phyloP scores from a whole-genome alignment of 345 rosid genomes.

The Populus simonii region DNA sequence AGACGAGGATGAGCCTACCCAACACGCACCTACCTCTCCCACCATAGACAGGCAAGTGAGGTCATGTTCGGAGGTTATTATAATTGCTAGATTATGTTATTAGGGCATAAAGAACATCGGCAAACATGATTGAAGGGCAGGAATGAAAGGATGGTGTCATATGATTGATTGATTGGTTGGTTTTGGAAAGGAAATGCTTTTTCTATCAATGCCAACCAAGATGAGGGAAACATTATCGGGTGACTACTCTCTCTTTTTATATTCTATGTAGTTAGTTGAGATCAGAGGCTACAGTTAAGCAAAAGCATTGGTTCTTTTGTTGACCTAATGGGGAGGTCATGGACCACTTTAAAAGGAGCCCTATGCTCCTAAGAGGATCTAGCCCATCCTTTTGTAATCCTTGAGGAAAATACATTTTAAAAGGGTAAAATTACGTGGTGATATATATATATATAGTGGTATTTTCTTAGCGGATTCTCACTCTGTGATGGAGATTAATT shows the following conservation, averaged over 20 bases:
- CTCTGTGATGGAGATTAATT: too few relatives aligned
- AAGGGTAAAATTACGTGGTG: too few relatives aligned
- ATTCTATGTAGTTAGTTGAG: neutral
- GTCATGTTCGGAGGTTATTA: neutral
- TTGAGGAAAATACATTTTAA: neutral
- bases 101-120: neutral
- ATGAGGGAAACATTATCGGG: constrained; percentile 9
- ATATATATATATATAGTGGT: too few relatives aligned
- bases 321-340: constrained; percentile 11
- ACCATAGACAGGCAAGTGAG: neutral
- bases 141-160: constrained; percentile 8
- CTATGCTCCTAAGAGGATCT: neutral
- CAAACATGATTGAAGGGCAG: neutral
- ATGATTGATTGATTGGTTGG: constrained; percentile 2
- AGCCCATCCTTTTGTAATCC: neutral
- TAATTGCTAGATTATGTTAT: neutral
- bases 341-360: constrained; percentile 4
- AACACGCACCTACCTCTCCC: neutral
- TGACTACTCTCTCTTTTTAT: neutral
- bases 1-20: neutral
- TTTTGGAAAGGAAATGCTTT: neutral
- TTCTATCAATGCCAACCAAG: neutral
- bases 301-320: constrained; percentile 23
- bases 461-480: too few relatives aligned
- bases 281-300: neutral